Conservation (phyloP, 257 asterid genomes). For the Lithospermum erythrorhizon region DNA sequence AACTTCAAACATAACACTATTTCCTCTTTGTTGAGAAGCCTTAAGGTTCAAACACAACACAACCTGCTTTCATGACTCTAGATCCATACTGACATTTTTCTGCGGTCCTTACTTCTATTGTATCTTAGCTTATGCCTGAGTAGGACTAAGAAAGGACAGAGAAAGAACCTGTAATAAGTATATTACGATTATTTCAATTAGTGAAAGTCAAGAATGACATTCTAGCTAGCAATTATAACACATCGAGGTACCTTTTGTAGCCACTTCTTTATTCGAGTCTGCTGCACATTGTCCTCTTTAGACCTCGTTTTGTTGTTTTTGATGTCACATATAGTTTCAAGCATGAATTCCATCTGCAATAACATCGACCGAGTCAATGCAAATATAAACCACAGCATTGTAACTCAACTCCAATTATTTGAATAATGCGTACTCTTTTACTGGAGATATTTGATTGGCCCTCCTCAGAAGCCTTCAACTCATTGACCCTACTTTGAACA, state of each 20-base stretch:
- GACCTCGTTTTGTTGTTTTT: constrained; percentile 77
- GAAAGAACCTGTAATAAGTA: no score
- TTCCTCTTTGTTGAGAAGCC: no score
- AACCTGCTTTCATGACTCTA: no score
- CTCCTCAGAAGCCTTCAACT: constrained; percentile 52
- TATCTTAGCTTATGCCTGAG: no score
- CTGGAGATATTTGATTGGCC: constrained; percentile 41
- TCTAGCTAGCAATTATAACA: neutral
- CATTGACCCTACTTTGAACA: constrained; percentile 70
- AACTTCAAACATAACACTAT: no score
- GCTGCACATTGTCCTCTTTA: constrained; percentile 63
- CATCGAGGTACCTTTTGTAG: constrained; percentile 54
- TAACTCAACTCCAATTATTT: constrained; percentile 9
- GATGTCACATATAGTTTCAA: constrained; percentile 77
- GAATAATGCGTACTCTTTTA: constrained; percentile 51
- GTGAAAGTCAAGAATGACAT: no score
- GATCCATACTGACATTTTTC: no score
- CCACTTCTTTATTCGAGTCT: constrained; percentile 78
- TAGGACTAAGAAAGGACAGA: no score
- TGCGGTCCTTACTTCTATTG: no score
- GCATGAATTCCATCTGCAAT: constrained; percentile 88
- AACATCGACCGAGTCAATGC: constrained; percentile 11
- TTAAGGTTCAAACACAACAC: no score
- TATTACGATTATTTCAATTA: no score
- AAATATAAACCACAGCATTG: constrained; percentile 10